phyloP scores from a whole-genome alignment of 2,329 filamentous ascomycete species.

The Aspergillus carbonarius region DNA sequence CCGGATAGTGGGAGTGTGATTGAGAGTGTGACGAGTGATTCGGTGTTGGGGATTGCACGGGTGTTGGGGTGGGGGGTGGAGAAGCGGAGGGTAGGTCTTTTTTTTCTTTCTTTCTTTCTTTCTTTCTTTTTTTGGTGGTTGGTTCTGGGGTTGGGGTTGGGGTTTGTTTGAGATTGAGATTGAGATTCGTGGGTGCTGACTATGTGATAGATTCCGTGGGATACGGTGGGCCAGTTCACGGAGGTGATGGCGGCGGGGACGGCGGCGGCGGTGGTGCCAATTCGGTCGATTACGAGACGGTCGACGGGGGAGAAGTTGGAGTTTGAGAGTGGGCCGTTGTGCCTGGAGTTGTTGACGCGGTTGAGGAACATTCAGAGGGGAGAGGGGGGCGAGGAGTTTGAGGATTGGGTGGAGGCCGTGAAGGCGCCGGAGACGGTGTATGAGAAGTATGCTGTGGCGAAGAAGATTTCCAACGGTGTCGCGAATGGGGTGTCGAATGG shows the following conservation, averaged over 20 bases:
- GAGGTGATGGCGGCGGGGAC: slow-evolving; percentile 5
- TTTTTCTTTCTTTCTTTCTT: background rate
- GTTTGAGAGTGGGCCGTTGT: background rate
- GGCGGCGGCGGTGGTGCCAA: background rate
- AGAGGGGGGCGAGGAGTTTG: background rate
- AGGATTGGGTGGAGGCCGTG: background rate
- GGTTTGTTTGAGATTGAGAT: background rate
- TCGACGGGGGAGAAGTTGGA: background rate
- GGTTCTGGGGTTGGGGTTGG: background rate
- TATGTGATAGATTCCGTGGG: background rate
- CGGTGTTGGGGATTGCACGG: background rate
- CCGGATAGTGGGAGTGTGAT: slow-evolving; percentile 4
- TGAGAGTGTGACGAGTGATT: slow-evolving; percentile 6
- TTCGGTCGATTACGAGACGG: slow-evolving; percentile 2
- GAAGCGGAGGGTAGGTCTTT: background rate
- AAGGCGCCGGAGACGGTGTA: slow-evolving; percentile 1
- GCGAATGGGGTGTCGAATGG: background rate
- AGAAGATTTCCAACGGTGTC: background rate
- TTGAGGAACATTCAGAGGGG: background rate
- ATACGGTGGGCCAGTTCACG: background rate
- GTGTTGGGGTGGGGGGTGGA: slow-evolving; percentile 2
- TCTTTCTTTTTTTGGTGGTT: background rate
- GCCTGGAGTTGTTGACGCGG: background rate
- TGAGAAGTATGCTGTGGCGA: background rate
- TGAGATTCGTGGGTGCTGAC: no score